phyloP scores from a whole-genome alignment of 495 filamentous ascomycete genomes.

The Ascodesmis nigricans region DNA sequence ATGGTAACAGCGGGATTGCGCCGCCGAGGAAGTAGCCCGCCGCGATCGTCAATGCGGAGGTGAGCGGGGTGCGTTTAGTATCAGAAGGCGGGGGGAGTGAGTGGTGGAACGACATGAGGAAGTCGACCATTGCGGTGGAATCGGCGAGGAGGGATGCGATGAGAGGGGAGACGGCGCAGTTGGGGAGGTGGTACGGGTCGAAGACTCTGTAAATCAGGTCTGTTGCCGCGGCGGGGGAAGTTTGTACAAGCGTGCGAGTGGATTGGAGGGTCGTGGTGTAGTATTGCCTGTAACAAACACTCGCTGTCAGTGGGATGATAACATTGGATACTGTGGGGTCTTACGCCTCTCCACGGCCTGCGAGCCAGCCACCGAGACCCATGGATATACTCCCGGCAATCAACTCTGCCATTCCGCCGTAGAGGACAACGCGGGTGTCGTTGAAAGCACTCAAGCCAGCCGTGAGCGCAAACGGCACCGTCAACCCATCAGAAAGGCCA shows the following conservation, averaged over 20 bases:
- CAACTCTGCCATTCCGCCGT: conserved; percentile 45
- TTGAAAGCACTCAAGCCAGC: conserved; percentile 31
- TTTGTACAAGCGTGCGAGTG: conserved; percentile 26
- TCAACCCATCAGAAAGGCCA: conserved; percentile 41
- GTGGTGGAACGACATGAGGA: conserved; percentile 38
- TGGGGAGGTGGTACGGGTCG: conserved; percentile 32
- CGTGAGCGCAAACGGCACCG: conserved; percentile 43
- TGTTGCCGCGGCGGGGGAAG: conserved; percentile 23
- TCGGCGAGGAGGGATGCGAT: conserved; percentile 29
- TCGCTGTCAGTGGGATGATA: too few species aligned
- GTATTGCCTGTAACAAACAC: too few species aligned
- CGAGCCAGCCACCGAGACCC: conserved; percentile 49
- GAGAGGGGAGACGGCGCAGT: conserved; percentile 26
- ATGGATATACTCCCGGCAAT: conserved; percentile 46
- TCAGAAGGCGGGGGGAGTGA: conserved; percentile 19
- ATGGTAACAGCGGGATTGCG: conserved; percentile 49
- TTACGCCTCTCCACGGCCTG: conserved; percentile 46
- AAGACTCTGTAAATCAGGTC: conserved; percentile 31
- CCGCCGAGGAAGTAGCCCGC: conserved; percentile 55
- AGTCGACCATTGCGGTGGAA: conserved; percentile 28
- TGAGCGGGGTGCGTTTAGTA: conserved; percentile 15
- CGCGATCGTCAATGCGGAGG: conserved; percentile 33
- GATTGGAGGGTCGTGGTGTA: conserved; percentile 30
- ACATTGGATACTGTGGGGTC: too few species aligned
- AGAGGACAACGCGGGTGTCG: conserved; percentile 39